Evolutionary conservation across 2,329 filamentous ascomycete genomes (phyloP).

Genomic region (Aureobasidium sp.): DNA sequence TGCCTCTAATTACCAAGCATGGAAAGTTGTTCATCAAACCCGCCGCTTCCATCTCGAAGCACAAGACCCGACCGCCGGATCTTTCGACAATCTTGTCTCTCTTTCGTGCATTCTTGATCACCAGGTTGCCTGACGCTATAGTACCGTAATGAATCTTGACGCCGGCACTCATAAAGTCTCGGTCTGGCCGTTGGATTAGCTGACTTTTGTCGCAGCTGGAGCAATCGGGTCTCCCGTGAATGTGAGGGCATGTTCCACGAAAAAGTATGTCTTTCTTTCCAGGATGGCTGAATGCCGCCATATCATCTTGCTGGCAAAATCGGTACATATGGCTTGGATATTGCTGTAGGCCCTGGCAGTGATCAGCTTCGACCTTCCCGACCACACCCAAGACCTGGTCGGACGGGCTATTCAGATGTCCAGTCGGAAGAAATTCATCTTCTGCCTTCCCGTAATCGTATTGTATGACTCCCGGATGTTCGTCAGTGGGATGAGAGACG

Average conservation of each 20-base stretch:
- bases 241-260: not conserved
- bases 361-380: not conserved
- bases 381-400: not conserved
- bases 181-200: not conserved
- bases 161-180: not conserved
- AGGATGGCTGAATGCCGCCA: not conserved
- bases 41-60: slow-evolving; percentile 29
- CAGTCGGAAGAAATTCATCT: not conserved
- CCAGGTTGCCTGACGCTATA: slow-evolving; percentile 25
- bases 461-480: slow-evolving; percentile 31
- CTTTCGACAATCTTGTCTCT: slow-evolving; percentile 29
- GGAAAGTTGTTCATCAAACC: slow-evolving; percentile 24
- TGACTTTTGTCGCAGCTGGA: not conserved
- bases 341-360: not conserved
- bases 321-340: not conserved
- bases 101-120: slow-evolving; percentile 34
- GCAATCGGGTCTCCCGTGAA: not conserved
- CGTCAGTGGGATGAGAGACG: slow-evolving; percentile 26
- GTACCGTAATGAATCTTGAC: slow-evolving; percentile 24
- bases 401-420: not conserved
- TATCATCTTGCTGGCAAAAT: not conserved
- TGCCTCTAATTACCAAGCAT: slow-evolving; percentile 30
- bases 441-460: slow-evolving; percentile 29
- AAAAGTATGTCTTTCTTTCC: not conserved
- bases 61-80: slow-evolving; percentile 20